Base-by-base conservation (phyloP, 495 filamentous ascomycete genomes). In the Aspergillus bertholletiae region DNA sequence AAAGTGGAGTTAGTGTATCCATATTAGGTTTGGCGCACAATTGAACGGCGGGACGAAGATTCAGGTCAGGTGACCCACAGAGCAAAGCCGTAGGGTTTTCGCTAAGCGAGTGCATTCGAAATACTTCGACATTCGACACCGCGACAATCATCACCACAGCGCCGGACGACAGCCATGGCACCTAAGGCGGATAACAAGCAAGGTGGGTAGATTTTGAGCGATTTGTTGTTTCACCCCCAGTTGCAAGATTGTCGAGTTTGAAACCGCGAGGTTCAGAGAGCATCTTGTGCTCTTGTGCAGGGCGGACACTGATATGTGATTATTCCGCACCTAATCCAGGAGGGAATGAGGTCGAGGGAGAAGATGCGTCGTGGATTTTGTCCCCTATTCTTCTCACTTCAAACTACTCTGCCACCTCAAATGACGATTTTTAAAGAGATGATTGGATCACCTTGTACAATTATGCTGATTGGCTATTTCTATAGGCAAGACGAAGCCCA, bases 401-500 rank as follows among this genome's bases (percentile, higher is more conserved):
- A 43, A 20, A 8, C n/a, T 22, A 18, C 22, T 7, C 2, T 43
- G 20, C 39, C 22, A 20, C 39, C 11, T 13, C 5, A 18, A 43
- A 43, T 1, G 18, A 18, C 39, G 3, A 40, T n/a, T n/a, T n/a
- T n/a, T n/a, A n/a, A n/a, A n/a, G n/a, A n/a, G n/a, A n/a, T n/a
- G n/a, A n/a, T n/a, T n/a, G n/a, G n/a, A n/a, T n/a, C n/a, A n/a
- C n/a, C n/a, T n/a, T n/a, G n/a, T 5, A 27, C 34, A 20, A 43
- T 32, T 24, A 15, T 37, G 37, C 78, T 82, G 79, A 80, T 77
- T 77, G 80, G 78, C 12, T 44, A 69, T 67, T 61, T 55, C 68
- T n/a, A 77, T 65, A 89, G 86, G 83, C 79, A 90, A 85, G 79
- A 76, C 81, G 65, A 88, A 86, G 78, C 80, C 82, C 66, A 71